These are phyloP conservation scores for Acanthamoeba lugdunensis DNA, from an alignment of 208 protist species.

Conservation along the genomic window DNA sequence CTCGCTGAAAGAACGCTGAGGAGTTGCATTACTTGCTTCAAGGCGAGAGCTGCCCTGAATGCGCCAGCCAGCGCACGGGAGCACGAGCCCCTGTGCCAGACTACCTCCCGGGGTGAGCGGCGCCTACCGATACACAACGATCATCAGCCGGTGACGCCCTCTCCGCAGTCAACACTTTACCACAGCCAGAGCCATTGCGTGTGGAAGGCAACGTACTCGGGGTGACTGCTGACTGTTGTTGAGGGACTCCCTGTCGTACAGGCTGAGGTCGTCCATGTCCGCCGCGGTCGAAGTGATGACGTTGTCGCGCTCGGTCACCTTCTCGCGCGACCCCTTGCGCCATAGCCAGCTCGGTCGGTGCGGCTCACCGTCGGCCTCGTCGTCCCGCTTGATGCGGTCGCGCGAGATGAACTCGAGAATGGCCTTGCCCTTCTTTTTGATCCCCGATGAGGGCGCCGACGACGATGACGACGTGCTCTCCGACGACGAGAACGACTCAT, in stretches of 20 bases:
- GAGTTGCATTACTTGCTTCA: not conserved
- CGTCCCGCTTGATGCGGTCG: slow-evolving; percentile 42
- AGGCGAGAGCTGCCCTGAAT: not conserved
- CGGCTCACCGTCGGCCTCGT: not conserved
- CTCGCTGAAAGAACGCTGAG: not conserved
- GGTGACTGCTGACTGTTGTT: not conserved
- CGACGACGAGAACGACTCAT: slow-evolving; percentile 37
- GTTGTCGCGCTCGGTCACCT: slow-evolving; percentile 4
- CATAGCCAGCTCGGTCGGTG: slow-evolving; percentile 13
- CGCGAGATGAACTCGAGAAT: slow-evolving; percentile 60
- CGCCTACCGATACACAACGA: not conserved
- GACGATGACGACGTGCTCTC: slow-evolving; percentile 15
- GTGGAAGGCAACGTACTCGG: not conserved
- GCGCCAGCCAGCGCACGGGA: slow-evolving; percentile 34
- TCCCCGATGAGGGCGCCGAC: slow-evolving; percentile 20
- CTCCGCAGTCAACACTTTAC: too few relatives aligned
- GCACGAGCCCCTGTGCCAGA: slow-evolving; percentile 11
- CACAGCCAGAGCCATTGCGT: not conserved
- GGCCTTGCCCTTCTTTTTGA: slow-evolving; percentile 59
- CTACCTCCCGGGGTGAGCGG: not conserved
- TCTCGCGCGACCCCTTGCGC: slow-evolving; percentile 23
- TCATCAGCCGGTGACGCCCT: too few relatives aligned
- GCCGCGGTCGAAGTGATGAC: not conserved
- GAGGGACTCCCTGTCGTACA: not conserved
- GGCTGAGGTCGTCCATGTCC: not conserved